phyloP scores from a whole-genome alignment of 805 yeast genomes.

The Grigorovia yakushimaensis region DNA sequence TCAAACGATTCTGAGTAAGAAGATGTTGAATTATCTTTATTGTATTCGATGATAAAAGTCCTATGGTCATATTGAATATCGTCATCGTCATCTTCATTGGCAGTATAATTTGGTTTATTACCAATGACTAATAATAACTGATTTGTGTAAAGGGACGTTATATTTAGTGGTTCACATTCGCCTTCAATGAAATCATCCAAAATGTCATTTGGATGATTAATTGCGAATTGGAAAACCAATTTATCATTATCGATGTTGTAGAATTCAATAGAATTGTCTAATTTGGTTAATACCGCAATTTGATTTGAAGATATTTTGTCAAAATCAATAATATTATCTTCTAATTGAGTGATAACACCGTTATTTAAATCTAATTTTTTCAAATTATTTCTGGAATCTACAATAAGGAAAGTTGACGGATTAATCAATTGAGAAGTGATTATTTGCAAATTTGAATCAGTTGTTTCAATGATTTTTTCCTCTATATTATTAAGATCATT shows the following conservation, averaged over 20 bases:
- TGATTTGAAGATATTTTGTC: conserved; percentile 2
- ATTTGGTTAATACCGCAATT: conserved; percentile 2
- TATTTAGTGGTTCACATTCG: conserved; percentile 22
- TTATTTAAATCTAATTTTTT: too few species aligned
- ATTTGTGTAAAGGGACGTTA: conserved; percentile 13
- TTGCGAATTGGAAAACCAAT: conserved; percentile 7
- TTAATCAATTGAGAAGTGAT: background rate
- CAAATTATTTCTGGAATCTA: background rate
- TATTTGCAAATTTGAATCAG: background rate
- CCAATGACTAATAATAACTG: conserved; percentile 24
- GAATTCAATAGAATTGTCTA: background rate
- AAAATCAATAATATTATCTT: background rate
- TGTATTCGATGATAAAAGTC: conserved; percentile 14
- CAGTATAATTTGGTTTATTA: conserved; percentile 13
- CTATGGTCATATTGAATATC: conserved; percentile 24
- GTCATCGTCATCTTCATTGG: conserved; percentile 11
- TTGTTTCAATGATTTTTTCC: background rate
- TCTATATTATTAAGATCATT: too few species aligned
- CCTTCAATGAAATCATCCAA: conserved; percentile 25
- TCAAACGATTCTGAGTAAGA: conserved; percentile 32
- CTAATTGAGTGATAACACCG: background rate
- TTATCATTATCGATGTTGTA: conserved; percentile 1
- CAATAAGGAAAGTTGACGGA: too few species aligned
- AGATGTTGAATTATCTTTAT: background rate
- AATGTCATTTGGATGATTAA: conserved; percentile 24